Evolutionary conservation across 1,284 basidiomycete species (phyloP), one percentile per base, ranked within the genome.

Genomic region (Clitocybe nebularis): DNA sequence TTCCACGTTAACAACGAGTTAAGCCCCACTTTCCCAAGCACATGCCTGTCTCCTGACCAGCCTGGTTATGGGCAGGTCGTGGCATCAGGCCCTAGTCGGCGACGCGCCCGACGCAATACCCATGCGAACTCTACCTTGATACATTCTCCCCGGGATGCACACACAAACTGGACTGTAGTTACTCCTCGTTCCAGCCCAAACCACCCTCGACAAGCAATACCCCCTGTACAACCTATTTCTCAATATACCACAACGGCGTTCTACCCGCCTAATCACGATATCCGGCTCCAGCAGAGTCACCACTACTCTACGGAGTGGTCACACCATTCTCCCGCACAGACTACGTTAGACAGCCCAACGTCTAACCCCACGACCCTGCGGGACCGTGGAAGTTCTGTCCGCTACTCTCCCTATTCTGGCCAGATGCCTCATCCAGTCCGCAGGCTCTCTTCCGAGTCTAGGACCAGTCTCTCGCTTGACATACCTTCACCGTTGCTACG

Each of bases 1-100:
- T 28, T 41, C 42, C 39, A 36, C 43, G 38, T 56, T 43, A 51
- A 52, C 55, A 35, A 49, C 41, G 29, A 36, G 36, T 47, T 17
- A 43, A 81, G 78, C 1, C 79, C 79, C 19, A 86, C 75, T 33
- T 89, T 90, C 57, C 87, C 87, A 8, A 75, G 69, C 43, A 86
- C 83, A 19, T 90, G 86, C 58, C 66, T 90, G 36, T 78, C 86
- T 1, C 86, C 87, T 41, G 87, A 88, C 61, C 86, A 89, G 52
- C 77, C 86, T 29, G 87, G 86, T 10, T 90, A 81, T 61, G 87
- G 88, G 14, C 86, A 89, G 55, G 79, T 89, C 33, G 75, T 89
- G 13, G 74, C 80, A 35, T 74, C 69, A 30, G 71, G 75, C 16
- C 68, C 74, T n/a, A 75, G 75, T 20, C 75, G 83, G 47, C 75